Percentiles rank a stretch among this genome's conserved stretches.
phyloP scores from a whole-genome alignment of 768 basidiomycete genomes.

The Agaricus blazei region DNA sequence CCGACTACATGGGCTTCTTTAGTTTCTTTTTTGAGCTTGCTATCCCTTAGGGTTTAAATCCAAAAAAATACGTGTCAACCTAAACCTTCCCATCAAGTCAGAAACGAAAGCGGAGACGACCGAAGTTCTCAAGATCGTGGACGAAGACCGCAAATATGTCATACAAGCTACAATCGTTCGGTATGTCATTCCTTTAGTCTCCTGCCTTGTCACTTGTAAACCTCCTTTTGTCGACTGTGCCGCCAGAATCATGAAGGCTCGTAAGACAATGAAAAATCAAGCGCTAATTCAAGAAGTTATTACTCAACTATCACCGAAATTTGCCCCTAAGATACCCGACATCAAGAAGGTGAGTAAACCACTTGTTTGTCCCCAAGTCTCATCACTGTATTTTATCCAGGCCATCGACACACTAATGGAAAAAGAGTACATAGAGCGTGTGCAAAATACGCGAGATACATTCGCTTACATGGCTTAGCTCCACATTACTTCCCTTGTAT shows the following conservation, averaged over 20 bases:
- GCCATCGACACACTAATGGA: slow-evolving; percentile 91
- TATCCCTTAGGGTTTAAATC: slow-evolving; percentile 69
- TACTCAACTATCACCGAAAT: slow-evolving; percentile 81
- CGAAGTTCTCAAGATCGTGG: slow-evolving; percentile 93
- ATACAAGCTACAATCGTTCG: slow-evolving; percentile 95
- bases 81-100: slow-evolving; percentile 90
- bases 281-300: slow-evolving; percentile 86
- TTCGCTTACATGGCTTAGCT: slow-evolving; percentile 74
- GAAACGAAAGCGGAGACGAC: slow-evolving; percentile 89
- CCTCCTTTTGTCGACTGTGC: slow-evolving; percentile 2
- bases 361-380: neutral
- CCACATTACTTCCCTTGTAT: slow-evolving; percentile 3
- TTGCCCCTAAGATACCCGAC: slow-evolving; percentile 91
- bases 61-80: slow-evolving; percentile 90
- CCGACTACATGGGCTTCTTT: neutral
- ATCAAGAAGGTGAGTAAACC: slow-evolving; percentile 77
- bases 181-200: slow-evolving; percentile 24
- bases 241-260: slow-evolving; percentile 86
- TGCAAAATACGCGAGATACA: slow-evolving; percentile 83
- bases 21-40: neutral
- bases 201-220: neutral
- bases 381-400: slow-evolving; percentile 28
- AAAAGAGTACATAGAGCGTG: slow-evolving; percentile 97
- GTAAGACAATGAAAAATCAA: slow-evolving; percentile 94
- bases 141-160: slow-evolving; percentile 95